Evolutionary conservation across 2,329 filamentous ascomycete genomes (phyloP).

Genomic region (Paecilomyces sp.): DNA sequence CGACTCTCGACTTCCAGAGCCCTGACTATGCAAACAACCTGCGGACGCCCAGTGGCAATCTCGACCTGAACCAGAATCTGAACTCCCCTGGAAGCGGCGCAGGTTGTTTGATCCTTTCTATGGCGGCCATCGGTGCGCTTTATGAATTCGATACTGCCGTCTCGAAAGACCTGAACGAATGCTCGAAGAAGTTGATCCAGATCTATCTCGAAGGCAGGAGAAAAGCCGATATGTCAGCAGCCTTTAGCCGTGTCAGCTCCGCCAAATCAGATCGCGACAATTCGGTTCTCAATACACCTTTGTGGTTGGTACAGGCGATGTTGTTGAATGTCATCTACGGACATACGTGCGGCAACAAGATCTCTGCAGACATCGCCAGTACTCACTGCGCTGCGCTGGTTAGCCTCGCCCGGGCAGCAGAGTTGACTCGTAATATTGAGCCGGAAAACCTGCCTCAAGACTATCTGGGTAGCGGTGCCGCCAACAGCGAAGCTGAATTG

Average conservation of each 20-base stretch:
- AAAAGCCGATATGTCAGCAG: constrained; percentile 68
- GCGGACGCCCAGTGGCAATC: constrained; percentile 48
- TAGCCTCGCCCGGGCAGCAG: constrained; percentile 83
- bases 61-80: constrained; percentile 46
- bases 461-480: constrained; percentile 33
- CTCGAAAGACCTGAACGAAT: constrained; percentile 81
- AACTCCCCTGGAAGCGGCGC: constrained; percentile 59
- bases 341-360: constrained; percentile 88
- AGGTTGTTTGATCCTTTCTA: constrained; percentile 78
- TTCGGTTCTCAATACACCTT: constrained; percentile 65
- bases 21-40: constrained; percentile 56
- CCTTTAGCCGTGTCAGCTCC: constrained; percentile 47
- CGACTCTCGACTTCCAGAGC: constrained; percentile 84
- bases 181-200: constrained; percentile 92
- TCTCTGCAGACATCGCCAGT: constrained; percentile 81
- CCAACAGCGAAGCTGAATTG: constrained; percentile 14
- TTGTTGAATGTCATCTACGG: constrained; percentile 92
- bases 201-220: constrained; percentile 86
- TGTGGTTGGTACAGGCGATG: constrained; percentile 97
- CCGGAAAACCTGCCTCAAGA: constrained; percentile 29
- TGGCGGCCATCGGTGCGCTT: constrained; percentile 78
- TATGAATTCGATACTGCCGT: constrained; percentile 78
- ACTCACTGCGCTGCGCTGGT: constrained; percentile 88
- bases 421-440: constrained; percentile 50
- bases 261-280: constrained; percentile 49